Conservation (phyloP, 768 basidiomycete genomes). For the Gautieria morchelliformis region DNA sequence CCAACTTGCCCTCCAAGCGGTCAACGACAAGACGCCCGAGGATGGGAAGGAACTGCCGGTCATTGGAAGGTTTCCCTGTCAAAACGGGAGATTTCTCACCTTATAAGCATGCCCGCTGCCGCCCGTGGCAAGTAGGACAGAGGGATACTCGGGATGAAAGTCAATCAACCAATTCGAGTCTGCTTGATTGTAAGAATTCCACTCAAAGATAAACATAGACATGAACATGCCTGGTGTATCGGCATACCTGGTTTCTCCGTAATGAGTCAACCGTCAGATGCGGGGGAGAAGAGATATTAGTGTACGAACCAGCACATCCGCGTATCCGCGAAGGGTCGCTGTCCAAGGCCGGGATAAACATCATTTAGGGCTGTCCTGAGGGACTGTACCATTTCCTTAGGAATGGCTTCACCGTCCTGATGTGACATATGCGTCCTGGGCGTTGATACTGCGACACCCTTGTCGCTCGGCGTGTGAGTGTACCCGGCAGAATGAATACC, state of each 20-base stretch:
- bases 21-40: constrained; percentile 72
- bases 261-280: not conserved
- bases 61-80: not conserved
- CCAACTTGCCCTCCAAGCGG: constrained; percentile 55
- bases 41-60: constrained; percentile 70
- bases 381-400: constrained; percentile 38
- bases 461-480: constrained; percentile 19
- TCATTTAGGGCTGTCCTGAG: constrained; percentile 43
- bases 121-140: constrained; percentile 73
- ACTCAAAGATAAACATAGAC: not conserved
- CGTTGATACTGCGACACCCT: constrained; percentile 40
- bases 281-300: not conserved
- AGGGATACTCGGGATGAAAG: constrained; percentile 45
- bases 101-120: constrained; percentile 89
- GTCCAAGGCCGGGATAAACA: constrained; percentile 70
- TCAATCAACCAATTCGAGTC: constrained; percentile 90
- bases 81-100: constrained; percentile 26
- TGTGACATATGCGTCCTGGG: constrained; percentile 68
- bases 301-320: constrained; percentile 76
- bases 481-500: constrained; percentile 72
- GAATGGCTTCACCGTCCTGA: constrained; percentile 54
- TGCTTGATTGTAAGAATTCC: not conserved
- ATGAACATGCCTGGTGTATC: constrained; percentile 45
- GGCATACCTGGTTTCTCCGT: constrained; percentile 55
- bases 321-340: constrained; percentile 61